phyloP scores from a whole-genome alignment of 1,284 basidiomycete species.

The Cryptococcus depauperatus region DNA sequence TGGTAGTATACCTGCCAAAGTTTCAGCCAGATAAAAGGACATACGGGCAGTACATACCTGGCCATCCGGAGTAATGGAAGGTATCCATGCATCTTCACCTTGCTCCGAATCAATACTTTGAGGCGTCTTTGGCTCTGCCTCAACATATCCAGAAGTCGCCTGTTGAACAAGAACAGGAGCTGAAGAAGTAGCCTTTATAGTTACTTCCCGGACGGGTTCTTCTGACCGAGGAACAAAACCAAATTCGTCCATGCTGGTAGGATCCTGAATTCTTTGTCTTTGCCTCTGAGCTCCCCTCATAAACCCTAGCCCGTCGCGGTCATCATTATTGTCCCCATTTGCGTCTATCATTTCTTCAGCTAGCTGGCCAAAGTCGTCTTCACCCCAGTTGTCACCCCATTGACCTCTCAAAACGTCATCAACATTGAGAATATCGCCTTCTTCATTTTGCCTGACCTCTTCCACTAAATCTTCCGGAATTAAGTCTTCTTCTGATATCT shows the following conservation, averaged over 20 bases:
- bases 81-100: constrained; percentile 44
- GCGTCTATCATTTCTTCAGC: constrained; percentile 33
- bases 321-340: constrained; percentile 7
- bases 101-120: constrained; percentile 2
- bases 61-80: constrained; percentile 42
- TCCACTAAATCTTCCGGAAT: neutral
- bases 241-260: constrained; percentile 12
- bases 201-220: constrained; percentile 17
- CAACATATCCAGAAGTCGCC: neutral
- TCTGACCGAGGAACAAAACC: constrained; percentile 8
- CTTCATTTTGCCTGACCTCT: neutral
- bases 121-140: neutral
- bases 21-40: neutral
- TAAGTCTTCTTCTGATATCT: constrained; percentile 46
- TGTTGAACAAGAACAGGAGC: neutral
- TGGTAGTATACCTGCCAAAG: constrained; percentile 74
- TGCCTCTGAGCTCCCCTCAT: constrained; percentile 14
- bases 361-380: constrained; percentile 27
- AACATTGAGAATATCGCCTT: constrained; percentile 21
- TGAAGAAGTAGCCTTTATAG: constrained; percentile 20
- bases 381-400: constrained; percentile 21
- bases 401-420: constrained; percentile 21
- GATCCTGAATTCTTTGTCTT: neutral
- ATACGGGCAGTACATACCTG: constrained; percentile 33
- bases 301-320: constrained; percentile 14